Evolutionary conservation across 345 rosid species (phyloP).

Genomic region (Durio zibethinus): DNA sequence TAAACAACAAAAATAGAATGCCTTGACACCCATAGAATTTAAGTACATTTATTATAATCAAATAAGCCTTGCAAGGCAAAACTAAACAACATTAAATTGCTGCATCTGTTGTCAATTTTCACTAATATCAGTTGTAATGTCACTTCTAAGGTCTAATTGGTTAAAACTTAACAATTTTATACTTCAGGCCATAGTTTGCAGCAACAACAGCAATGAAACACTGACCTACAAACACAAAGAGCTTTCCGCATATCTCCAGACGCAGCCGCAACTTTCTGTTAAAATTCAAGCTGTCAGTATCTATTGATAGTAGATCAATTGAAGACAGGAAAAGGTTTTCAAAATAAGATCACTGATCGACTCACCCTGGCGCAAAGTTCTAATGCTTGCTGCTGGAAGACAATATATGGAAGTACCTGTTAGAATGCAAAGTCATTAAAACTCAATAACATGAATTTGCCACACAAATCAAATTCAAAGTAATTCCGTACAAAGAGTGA

Average conservation of each 20-base stretch:
- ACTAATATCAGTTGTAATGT: background rate
- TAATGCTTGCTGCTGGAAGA: constrained; percentile 76
- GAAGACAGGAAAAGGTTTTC: background rate
- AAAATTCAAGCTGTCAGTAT: constrained; percentile 17
- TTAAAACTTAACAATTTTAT: background rate
- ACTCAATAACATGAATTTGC: background rate
- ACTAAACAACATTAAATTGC: background rate
- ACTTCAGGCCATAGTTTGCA: background rate
- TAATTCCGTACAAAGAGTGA: background rate
- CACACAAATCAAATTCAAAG: background rate
- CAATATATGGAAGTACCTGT: constrained; percentile 58
- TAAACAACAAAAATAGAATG: background rate
- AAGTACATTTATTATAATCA: background rate
- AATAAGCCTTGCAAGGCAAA: background rate
- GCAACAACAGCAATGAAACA: background rate
- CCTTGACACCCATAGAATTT: background rate
- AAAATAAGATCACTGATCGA: background rate
- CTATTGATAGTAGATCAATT: background rate
- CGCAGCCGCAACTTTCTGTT: constrained; percentile 90
- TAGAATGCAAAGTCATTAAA: constrained; percentile 16
- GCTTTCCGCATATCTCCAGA: constrained; percentile 98
- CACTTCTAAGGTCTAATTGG: background rate
- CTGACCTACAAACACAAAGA: constrained; percentile 76
- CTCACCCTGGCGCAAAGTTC: constrained; percentile 97
- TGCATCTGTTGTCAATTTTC: background rate